Evolutionary conservation across 2,329 filamentous ascomycete species (phyloP).

Genomic region (Sclerotinia trifoliorum): DNA sequence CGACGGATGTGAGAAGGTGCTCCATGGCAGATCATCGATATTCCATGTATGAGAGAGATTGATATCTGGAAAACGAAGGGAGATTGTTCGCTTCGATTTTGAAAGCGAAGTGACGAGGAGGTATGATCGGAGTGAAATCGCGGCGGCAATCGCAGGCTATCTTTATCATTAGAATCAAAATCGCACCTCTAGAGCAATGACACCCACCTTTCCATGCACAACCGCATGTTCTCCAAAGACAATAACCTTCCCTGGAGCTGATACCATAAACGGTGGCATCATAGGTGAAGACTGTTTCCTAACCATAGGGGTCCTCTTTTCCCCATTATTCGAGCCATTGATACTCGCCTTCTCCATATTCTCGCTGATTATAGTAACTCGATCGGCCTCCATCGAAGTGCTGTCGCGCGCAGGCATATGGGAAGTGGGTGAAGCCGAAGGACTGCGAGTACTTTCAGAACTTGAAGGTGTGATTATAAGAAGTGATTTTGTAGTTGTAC

Average conservation of each 20-base stretch:
- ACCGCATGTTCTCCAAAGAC: slow-evolving; percentile 97
- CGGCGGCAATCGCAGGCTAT: slow-evolving; percentile 86
- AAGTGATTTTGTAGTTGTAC: slow-evolving; percentile 22
- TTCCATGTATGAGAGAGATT: slow-evolving; percentile 89
- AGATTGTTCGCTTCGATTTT: slow-evolving; percentile 85
- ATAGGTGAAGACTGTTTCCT: slow-evolving; percentile 63
- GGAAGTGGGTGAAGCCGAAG: slow-evolving; percentile 22
- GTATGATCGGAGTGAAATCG: slow-evolving; percentile 93
- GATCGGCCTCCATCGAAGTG: slow-evolving; percentile 1
- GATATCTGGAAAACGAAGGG: slow-evolving; percentile 87
- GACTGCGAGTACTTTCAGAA: slow-evolving; percentile 21
- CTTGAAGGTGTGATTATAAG: slow-evolving; percentile 22
- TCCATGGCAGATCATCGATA: slow-evolving; percentile 89
- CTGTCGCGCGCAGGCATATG: slow-evolving; percentile 16
- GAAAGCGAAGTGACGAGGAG: slow-evolving; percentile 92
- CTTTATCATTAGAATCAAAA: not conserved
- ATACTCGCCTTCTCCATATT: slow-evolving; percentile 22
- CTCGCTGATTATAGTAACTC: slow-evolving; percentile 16
- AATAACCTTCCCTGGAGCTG: slow-evolving; percentile 96
- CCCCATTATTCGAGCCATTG: slow-evolving; percentile 27
- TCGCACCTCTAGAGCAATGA: not conserved
- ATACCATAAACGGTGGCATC: slow-evolving; percentile 95
- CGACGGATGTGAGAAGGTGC: slow-evolving; percentile 69
- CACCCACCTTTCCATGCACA: slow-evolving; percentile 84
- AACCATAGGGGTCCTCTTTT: slow-evolving; percentile 15